These are phyloP conservation scores for Sugiyamaella grinbergsii DNA, from an alignment of 1,139 yeast genomes.

Conservation along the genomic window DNA sequence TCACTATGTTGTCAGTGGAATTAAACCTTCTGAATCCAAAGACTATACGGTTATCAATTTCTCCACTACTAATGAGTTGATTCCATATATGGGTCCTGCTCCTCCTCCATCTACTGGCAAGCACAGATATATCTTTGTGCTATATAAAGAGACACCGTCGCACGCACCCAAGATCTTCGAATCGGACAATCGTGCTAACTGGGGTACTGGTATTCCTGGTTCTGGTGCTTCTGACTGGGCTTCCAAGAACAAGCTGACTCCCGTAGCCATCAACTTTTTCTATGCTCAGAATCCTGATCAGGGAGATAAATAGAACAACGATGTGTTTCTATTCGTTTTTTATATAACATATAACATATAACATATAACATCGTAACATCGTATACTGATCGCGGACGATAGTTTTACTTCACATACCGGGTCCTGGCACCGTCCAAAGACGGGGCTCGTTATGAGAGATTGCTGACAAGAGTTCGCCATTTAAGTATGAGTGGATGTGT, in stretches of 20 bases:
- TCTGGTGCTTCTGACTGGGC: conserved; percentile 80
- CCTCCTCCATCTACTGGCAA: conserved; percentile 83
- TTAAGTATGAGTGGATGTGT: conserved; percentile 46
- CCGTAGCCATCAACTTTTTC: conserved; percentile 78
- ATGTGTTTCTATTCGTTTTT: too few relatives aligned
- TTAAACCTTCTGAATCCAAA: conserved; percentile 51
- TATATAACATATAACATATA: too few relatives aligned
- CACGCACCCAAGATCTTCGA: conserved; percentile 39
- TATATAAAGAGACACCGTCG: conserved; percentile 58
- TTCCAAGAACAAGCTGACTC: conserved; percentile 59
- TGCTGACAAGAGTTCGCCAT: conserved; percentile 40
- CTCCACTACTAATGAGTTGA: conserved; percentile 39
- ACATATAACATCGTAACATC: not conserved
- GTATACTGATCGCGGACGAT: not conserved
- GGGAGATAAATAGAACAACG: conserved; percentile 23
- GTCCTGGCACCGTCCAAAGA: too few relatives aligned
- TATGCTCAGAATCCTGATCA: conserved; percentile 64
- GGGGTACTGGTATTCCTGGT: conserved; percentile 83
- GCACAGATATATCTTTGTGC: conserved; percentile 76
- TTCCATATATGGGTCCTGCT: conserved; percentile 73
- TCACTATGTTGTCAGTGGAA: conserved; percentile 72
- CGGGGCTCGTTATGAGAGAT: not conserved
- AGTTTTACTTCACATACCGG: too few relatives aligned
- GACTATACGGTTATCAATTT: conserved; percentile 42
- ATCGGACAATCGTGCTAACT: conserved; percentile 66